These are phyloP conservation scores for Psilocybe sp. DNA, from an alignment of 768 basidiomycete species.

Conservation along the genomic window DNA sequence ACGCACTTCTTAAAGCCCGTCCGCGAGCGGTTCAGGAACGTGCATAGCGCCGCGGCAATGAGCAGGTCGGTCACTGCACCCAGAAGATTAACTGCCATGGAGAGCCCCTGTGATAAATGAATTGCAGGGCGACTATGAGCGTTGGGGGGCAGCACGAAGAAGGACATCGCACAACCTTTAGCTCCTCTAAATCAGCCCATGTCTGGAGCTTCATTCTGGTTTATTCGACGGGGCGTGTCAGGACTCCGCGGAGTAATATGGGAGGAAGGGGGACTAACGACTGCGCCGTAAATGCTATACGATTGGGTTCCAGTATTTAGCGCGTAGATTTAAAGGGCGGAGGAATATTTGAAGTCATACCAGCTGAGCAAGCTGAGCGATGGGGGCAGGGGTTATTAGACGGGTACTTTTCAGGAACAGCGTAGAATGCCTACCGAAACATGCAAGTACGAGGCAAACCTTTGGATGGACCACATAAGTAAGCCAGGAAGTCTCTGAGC, in stretches of 20 bases:
- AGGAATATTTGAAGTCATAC: conserved; percentile 24
- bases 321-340: background rate
- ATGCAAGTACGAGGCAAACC: conserved; percentile 43
- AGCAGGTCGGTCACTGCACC: conserved; percentile 47
- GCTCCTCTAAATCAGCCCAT: conserved; percentile 37
- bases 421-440: conserved; percentile 39
- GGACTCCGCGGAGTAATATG: background rate
- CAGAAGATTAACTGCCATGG: conserved; percentile 54
- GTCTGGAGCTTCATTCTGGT: conserved; percentile 40
- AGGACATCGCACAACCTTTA: conserved; percentile 34
- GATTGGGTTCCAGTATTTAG: too few species aligned
- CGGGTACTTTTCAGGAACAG: background rate
- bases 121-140: conserved; percentile 3
- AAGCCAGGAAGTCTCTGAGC: background rate
- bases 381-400: background rate
- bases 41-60: conserved; percentile 48
- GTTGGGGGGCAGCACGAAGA: background rate
- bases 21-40: conserved; percentile 46
- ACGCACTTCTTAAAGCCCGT: conserved; percentile 52
- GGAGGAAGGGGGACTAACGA: conserved; percentile 32
- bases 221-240: background rate
- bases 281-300: conserved; percentile 41
- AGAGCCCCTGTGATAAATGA: conserved; percentile 37
- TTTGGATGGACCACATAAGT: conserved; percentile 10
- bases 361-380: conserved; percentile 35